Percentiles rank a stretch among this genome's conserved stretches.
These are phyloP conservation scores for Auricularia heimuer DNA, from an alignment of 768 basidiomycete species.

Conservation along the genomic window DNA sequence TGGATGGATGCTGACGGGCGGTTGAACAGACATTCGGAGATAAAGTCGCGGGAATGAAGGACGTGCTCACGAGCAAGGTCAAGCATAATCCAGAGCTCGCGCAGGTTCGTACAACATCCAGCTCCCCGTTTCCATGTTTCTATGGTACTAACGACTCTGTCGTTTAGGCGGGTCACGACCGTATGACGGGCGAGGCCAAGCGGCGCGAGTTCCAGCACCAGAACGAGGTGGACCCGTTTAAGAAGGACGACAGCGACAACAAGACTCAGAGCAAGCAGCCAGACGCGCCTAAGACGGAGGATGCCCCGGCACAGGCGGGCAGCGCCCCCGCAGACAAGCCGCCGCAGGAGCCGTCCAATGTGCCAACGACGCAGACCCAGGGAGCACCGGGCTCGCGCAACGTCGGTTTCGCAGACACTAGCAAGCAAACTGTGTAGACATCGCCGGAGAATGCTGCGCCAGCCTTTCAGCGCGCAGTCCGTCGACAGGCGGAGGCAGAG, in stretches of 20 bases:
- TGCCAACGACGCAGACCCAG: too few species aligned
- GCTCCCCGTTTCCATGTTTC: neutral
- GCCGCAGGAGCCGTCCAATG: neutral
- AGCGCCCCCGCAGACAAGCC: neutral
- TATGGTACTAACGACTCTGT: neutral
- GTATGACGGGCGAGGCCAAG: conserved; percentile 32
- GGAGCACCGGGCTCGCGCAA: too few species aligned
- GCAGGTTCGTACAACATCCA: conserved; percentile 8
- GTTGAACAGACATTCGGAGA: conserved; percentile 22
- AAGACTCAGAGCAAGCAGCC: neutral
- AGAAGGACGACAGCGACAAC: neutral
- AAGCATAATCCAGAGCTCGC: conserved; percentile 26
- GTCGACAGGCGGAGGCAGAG: too few species aligned
- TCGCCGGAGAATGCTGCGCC: too few species aligned
- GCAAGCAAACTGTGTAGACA: too few species aligned
- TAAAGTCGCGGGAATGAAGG: conserved; percentile 27
- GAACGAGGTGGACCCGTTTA: neutral
- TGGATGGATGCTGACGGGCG: conserved; percentile 20
- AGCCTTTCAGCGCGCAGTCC: too few species aligned
- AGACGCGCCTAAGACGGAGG: neutral
- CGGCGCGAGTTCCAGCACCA: conserved; percentile 24
- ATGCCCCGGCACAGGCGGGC: neutral
- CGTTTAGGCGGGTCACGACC: conserved; percentile 26
- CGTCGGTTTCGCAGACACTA: too few species aligned
- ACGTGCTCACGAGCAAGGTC: conserved; percentile 32